Evolutionary conservation across 371 early-diverging fungal species (phyloP), one percentile per base, ranked within the genome.

Genomic region (Apophysomyces ossiformis): DNA sequence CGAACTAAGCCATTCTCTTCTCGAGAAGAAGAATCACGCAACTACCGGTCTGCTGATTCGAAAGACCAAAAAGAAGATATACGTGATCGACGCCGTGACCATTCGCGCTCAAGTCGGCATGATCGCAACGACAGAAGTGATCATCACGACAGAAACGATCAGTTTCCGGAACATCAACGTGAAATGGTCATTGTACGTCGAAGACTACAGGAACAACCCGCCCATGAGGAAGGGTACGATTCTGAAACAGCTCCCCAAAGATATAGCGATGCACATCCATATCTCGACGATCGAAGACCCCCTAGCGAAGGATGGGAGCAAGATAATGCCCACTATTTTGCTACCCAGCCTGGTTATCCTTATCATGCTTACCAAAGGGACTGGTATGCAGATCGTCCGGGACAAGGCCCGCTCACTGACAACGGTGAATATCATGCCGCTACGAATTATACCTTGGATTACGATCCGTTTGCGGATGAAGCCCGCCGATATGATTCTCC

Each of bases 1-100:
- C 54, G 54, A 50, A 50, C 16, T 50, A 50, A 50, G 54, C 54
- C 54, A 50, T 50, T 50, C 21, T 50, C 54, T 50, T 50, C 54
- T 7, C 54, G 54, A 21, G 54, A 50, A 9, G 8, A 7, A 4
- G 54, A 50, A n/a, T 50, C 21, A 50, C 54, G 54, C 54, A 50
- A 21, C 21, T 50, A 16, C n/a, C n/a, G 54, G 8, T 26, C 21
- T 9, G 18, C 54, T 11, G 4, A 16, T 50, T 21, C 54, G 11
- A 50, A 21, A 21, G 54, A 50, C n/a, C 54, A 21, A 50, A 50
- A 21, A 16, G 54, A 21, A 21, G 54, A 50, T 26, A 16, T 9
- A 5, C 21, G 5, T 11, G 7, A 21, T 5, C 54, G 21, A 21
- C 54, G 54, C 4, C 21, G 21, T 16, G 54, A 50, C 16, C 21